Conservation (phyloP, 805 yeast species). For the Torulaspora maleeae region DNA sequence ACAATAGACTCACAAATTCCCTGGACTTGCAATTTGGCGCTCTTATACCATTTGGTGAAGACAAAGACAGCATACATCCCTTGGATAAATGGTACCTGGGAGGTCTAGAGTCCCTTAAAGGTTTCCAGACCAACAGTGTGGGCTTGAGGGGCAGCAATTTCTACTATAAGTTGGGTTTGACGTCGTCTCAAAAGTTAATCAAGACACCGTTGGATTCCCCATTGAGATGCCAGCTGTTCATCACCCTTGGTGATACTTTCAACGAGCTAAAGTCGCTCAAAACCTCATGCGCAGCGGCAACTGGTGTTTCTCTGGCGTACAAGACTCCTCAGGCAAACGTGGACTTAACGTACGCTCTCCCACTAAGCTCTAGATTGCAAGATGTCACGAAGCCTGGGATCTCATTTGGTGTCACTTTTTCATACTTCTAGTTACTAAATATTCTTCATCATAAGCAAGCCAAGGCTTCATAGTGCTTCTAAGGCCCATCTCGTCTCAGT, state of each 20-base stretch:
- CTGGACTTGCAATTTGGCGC: constrained; percentile 48
- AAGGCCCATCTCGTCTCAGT: too few species aligned
- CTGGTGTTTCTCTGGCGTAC: constrained; percentile 52
- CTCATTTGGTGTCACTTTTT: constrained; percentile 49
- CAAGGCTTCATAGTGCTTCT: background rate
- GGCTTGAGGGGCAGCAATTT: constrained; percentile 60
- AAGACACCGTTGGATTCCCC: constrained; percentile 42
- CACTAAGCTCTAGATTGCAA: constrained; percentile 43
- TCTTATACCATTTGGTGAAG: constrained; percentile 36
- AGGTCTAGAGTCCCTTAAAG: constrained; percentile 57
- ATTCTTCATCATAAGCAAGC: background rate
- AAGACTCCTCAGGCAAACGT: constrained; percentile 49
- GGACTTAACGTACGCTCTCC: constrained; percentile 53
- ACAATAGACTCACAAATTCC: constrained; percentile 46
- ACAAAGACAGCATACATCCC: constrained; percentile 43
- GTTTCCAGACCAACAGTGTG: constrained; percentile 56
- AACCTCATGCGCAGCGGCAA: constrained; percentile 37
- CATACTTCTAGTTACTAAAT: constrained; percentile 36
- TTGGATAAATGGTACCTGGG: constrained; percentile 73
- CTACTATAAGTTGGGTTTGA: constrained; percentile 46
- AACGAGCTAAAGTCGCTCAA: constrained; percentile 18
- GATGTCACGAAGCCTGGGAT: constrained; percentile 52
- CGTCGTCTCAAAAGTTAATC: constrained; percentile 53
- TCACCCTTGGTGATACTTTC: constrained; percentile 50
- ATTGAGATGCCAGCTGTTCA: constrained; percentile 56